Evolutionary conservation across 805 yeast species (phyloP).

Genomic region (Yarrowia sp.): DNA sequence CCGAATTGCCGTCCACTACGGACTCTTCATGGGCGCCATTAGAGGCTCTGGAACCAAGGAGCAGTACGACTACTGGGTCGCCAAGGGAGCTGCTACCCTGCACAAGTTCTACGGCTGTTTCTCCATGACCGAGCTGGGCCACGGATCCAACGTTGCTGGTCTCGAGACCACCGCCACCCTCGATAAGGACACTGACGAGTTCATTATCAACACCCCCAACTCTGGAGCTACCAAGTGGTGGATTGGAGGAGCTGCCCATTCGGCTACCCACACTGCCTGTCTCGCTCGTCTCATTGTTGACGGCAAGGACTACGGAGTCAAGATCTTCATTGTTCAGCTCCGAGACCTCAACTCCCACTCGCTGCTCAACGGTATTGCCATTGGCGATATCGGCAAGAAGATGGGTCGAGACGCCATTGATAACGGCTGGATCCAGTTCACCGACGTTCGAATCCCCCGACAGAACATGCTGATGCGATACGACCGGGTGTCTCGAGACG

Average conservation of each 20-base stretch:
- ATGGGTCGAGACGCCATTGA: conserved; percentile 97
- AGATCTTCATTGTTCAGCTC: conserved; percentile 88
- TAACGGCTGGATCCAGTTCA: conserved; percentile 95
- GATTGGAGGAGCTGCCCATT: conserved; percentile 98
- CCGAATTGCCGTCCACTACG: conserved; percentile 86
- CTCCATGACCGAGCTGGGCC: conserved; percentile 92
- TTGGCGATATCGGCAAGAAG: conserved; percentile 93
- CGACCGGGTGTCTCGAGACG: conserved; percentile 71
- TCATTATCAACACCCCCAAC: conserved; percentile 84
- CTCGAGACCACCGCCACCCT: conserved; percentile 93
- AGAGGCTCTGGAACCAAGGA: conserved; percentile 87
- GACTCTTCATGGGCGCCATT: conserved; percentile 79
- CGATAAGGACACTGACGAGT: conserved; percentile 67
- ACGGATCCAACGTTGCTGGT: conserved; percentile 93
- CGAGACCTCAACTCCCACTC: conserved; percentile 73
- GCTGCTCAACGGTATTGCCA: conserved; percentile 75
- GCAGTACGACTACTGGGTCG: conserved; percentile 85
- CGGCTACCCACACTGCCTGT: conserved; percentile 83
- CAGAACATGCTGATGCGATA: conserved; percentile 82
- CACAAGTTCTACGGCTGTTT: conserved; percentile 74
- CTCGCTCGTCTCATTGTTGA: conserved; percentile 83
- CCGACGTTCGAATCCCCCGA: conserved; percentile 82
- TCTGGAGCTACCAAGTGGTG: conserved; percentile 97
- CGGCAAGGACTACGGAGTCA: conserved; percentile 89
- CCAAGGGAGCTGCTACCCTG: conserved; percentile 56